Evolutionary conservation across 1,284 basidiomycete species (phyloP).

Genomic region (Apiotrichum montevideense): DNA sequence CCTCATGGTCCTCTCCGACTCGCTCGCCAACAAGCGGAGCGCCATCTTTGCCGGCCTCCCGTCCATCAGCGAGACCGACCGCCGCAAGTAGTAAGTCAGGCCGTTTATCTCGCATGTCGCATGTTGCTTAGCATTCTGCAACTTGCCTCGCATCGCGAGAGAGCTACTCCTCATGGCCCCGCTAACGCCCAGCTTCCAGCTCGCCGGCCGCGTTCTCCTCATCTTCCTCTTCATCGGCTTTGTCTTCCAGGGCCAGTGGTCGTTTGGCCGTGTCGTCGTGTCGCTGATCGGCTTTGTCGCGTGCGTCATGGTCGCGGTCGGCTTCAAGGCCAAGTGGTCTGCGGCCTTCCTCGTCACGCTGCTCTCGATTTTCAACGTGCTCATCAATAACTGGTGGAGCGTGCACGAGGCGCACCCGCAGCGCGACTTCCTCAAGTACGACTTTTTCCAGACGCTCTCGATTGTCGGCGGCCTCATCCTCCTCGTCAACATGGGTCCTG

Average conservation of each 20-base stretch:
- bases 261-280: slow-evolving; percentile 72
- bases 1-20: slow-evolving; percentile 97
- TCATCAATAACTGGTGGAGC: slow-evolving; percentile 99
- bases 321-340: slow-evolving; percentile 99
- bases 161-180: neutral
- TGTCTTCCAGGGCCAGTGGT: slow-evolving; percentile 90
- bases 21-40: slow-evolving; percentile 79
- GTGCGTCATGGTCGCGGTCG: slow-evolving; percentile 93
- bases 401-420: slow-evolving; percentile 89
- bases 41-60: slow-evolving; percentile 89
- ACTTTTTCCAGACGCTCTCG: slow-evolving; percentile 44
- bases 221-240: slow-evolving; percentile 99
- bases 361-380: slow-evolving; percentile 90
- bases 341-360: slow-evolving; percentile 93
- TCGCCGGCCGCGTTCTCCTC: slow-evolving; percentile 91
- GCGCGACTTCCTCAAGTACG: slow-evolving; percentile 90
- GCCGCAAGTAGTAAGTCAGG: slow-evolving; percentile 85
- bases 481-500: slow-evolving; percentile 96
- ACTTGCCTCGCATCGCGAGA: no score
- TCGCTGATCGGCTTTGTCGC: slow-evolving; percentile 84
- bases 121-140: neutral
- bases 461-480: slow-evolving; percentile 97
- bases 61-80: slow-evolving; percentile 84
- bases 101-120: neutral
- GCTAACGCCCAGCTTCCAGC: slow-evolving; percentile 67